Percentiles rank a stretch among this genome's conserved stretches.
Conservation (phyloP, 345 rosid genomes). For the Syzygium aqueum region DNA sequence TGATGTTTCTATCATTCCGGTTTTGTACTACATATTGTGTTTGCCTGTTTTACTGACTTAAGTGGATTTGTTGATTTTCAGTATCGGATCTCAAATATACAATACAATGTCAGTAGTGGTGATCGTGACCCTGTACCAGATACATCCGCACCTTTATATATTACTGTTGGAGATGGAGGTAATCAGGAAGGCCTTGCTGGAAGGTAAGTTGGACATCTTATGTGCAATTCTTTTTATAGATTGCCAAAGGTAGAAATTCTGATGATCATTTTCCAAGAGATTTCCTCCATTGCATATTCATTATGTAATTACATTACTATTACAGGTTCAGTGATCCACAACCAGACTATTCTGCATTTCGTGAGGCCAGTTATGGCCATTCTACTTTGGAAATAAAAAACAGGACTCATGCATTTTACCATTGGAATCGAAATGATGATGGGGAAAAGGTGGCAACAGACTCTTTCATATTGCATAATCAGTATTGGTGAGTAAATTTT, state of each 20-base stretch:
- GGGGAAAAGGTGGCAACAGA: conserved; percentile 63
- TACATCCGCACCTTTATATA: conserved; percentile 67
- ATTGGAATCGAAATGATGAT: conserved; percentile 80
- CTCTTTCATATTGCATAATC: conserved; percentile 46
- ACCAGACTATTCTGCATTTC: conserved; percentile 81
- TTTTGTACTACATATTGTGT: not conserved
- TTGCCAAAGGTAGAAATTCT: not conserved
- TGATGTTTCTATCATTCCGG: not conserved
- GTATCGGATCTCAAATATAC: conserved; percentile 74
- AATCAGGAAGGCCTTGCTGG: conserved; percentile 81
- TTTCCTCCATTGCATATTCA: not conserved
- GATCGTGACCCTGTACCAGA: conserved; percentile 46
- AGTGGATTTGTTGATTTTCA: conserved; percentile 11
- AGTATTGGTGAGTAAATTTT: conserved; percentile 50
- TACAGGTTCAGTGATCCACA: conserved; percentile 68
- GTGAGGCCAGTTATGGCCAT: conserved; percentile 93
- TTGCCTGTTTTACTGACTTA: not conserved
- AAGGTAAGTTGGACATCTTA: conserved; percentile 21
- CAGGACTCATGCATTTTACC: conserved; percentile 76
- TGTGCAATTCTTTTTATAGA: not conserved
- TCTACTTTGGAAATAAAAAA: conserved; percentile 73
- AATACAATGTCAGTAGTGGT: conserved; percentile 58
- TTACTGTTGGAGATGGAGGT: conserved; percentile 90
- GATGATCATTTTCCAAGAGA: not conserved
- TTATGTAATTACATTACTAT: not conserved